Conservation (phyloP, 2,329 filamentous ascomycete genomes). For the Fusarium foetens region DNA sequence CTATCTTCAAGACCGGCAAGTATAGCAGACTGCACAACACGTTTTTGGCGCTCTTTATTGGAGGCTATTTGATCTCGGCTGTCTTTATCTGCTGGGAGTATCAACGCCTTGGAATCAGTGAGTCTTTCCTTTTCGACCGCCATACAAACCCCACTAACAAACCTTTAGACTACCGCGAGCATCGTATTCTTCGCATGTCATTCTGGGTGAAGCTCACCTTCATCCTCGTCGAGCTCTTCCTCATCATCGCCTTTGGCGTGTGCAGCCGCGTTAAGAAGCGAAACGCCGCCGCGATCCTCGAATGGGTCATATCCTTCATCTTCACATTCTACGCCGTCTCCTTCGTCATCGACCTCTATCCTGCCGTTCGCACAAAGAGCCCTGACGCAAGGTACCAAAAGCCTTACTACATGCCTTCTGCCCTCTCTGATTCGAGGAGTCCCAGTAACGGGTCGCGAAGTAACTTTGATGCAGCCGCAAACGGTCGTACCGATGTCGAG, state of each 20-base stretch:
- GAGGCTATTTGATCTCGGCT: conserved; percentile 84
- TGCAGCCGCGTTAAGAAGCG: conserved; percentile 59
- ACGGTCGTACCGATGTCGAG: conserved; percentile 23
- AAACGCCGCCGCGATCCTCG: conserved; percentile 80
- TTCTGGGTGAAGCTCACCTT: conserved; percentile 92
- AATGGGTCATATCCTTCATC: conserved; percentile 82
- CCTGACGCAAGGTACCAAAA: conserved; percentile 47
- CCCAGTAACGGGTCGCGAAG: conserved; percentile 27
- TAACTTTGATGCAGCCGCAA: conserved; percentile 1
- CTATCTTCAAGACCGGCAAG: conserved; percentile 83
- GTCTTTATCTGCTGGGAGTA: conserved; percentile 93
- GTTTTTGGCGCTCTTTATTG: conserved; percentile 86
- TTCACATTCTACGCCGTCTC: conserved; percentile 90
- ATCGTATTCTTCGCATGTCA: conserved; percentile 77
- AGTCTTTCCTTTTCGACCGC: conserved; percentile 39
- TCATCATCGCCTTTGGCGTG: conserved; percentile 78
- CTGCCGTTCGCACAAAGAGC: conserved; percentile 72
- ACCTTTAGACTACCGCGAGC: conserved; percentile 73
- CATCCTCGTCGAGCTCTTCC: conserved; percentile 79
- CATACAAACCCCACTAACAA: neutral
- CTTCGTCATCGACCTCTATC: conserved; percentile 88
- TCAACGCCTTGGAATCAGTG: conserved; percentile 80
- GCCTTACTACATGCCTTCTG: conserved; percentile 27
- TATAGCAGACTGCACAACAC: conserved; percentile 75
- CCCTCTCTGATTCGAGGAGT: conserved; percentile 23